Evolutionary conservation across 805 yeast species (phyloP).

Genomic region (Candida wancherniae): DNA sequence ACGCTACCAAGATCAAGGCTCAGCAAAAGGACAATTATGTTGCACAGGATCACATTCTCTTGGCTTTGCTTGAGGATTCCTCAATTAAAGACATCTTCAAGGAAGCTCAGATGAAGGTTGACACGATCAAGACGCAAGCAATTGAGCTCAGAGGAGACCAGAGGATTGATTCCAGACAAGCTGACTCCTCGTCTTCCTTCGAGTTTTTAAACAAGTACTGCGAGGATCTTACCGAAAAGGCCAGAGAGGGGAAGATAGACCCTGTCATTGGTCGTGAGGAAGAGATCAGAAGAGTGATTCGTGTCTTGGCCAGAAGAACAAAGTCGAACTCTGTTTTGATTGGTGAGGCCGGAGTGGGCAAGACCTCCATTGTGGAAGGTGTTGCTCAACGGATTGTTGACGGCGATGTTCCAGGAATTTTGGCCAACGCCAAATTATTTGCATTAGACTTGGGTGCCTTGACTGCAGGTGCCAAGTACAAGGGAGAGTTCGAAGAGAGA

Average conservation of each 20-base stretch:
- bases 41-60: slow-evolving; percentile 89
- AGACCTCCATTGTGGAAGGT: slow-evolving; percentile 96
- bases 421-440: slow-evolving; percentile 75
- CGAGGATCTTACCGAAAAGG: slow-evolving; percentile 87
- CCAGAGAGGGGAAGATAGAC: slow-evolving; percentile 90
- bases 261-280: slow-evolving; percentile 99
- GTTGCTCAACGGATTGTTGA: slow-evolving; percentile 97
- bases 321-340: slow-evolving; percentile 94
- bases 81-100: slow-evolving; percentile 67
- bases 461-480: slow-evolving; percentile 97
- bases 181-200: slow-evolving; percentile 79
- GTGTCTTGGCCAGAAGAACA: slow-evolving; percentile 94
- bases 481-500: slow-evolving; percentile 98
- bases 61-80: slow-evolving; percentile 79
- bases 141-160: slow-evolving; percentile 81
- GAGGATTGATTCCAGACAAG: slow-evolving; percentile 87
- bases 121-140: slow-evolving; percentile 72
- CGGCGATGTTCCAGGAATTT: slow-evolving; percentile 87
- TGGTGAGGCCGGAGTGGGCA: slow-evolving; percentile 99
- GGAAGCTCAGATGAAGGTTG: slow-evolving; percentile 62
- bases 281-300: slow-evolving; percentile 90
- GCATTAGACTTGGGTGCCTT: slow-evolving; percentile 93
- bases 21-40: slow-evolving; percentile 88
- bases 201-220: slow-evolving; percentile 91
- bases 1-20: slow-evolving; percentile 71